Percentiles rank a stretch among this genome's conserved stretches.
phyloP scores from a whole-genome alignment of 1,284 basidiomycete species.

The Ganoderma boninense region DNA sequence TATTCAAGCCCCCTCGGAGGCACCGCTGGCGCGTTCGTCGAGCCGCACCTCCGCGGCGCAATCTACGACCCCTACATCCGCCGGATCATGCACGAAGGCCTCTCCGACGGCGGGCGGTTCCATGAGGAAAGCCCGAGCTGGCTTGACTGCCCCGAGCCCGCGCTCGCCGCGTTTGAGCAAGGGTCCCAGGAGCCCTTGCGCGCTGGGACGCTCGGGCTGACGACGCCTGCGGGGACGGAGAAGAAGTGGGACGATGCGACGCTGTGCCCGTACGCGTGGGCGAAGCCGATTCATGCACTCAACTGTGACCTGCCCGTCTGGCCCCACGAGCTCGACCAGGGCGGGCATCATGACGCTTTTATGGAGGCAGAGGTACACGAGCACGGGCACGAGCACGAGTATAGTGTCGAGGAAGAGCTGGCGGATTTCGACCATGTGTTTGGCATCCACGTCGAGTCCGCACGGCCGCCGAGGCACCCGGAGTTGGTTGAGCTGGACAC shows the following conservation, averaged over 20 bases:
- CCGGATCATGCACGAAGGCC: constrained; percentile 86
- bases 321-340: constrained; percentile 69
- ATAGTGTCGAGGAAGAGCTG: constrained; percentile 1
- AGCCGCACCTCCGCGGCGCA: constrained; percentile 76
- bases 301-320: constrained; percentile 79
- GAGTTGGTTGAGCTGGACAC: constrained; percentile 81
- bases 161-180: neutral
- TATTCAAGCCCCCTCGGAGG: constrained; percentile 73
- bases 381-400: constrained; percentile 16
- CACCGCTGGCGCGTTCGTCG: constrained; percentile 60
- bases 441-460: constrained; percentile 5
- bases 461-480: constrained; percentile 38
- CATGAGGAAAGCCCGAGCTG: constrained; percentile 63
- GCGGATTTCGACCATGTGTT: constrained; percentile 8
- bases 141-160: constrained; percentile 67
- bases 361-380: constrained; percentile 24
- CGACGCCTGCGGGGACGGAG: constrained; percentile 26
- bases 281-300: constrained; percentile 71
- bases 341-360: constrained; percentile 13
- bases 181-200: constrained; percentile 27
- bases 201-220: constrained; percentile 25
- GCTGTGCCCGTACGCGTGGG: constrained; percentile 86
- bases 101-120: constrained; percentile 66
- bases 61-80: constrained; percentile 92
- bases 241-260: constrained; percentile 57